Base-by-base conservation (phyloP, 2,329 filamentous ascomycete species). In the Epichloe gansuensis region DNA sequence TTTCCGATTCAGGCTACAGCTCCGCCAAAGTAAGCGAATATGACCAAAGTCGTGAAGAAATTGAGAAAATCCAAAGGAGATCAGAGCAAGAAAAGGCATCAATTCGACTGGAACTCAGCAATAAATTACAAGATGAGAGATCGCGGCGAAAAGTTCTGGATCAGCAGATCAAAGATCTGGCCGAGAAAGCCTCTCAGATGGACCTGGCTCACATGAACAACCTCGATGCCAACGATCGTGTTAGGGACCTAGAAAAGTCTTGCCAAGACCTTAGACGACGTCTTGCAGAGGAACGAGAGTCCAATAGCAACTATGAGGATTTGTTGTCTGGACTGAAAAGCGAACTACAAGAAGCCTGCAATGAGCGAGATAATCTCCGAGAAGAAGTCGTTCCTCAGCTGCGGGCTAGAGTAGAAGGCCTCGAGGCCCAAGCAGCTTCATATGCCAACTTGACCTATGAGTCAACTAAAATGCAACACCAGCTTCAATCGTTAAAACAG, bases 291-390 rank as follows among this genome's bases (percentile, higher is more conserved):
- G 93, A 98, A 69, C 80, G 87, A 52, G 80, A 87, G 65, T 82
- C 87, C 60, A 96, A 95, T 66, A 84, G 88, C 63, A 96, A 94
- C 65, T 94, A 97, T 60, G 89, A 97, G 68, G 90, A 96, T 65
- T 76, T 98, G 43, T 75, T 97, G 44, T 81, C 83, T 6, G 91
- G 87, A 5, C 82, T 97, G 59, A 85, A 86, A 59, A 79, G 82
- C 25, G 89, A 98, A 64, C 74, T 97, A 13, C 80, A 90, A 61
- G 85, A 82, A 58, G 81, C 89, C 50, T 80, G 86, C 54, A 90
- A 93, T 59, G 90, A 98, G 68, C 82, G 89, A 50, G 93, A 98
- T 67, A 91, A 94, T 60, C 78, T 97, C 15, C 84, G 88, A 31
- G 90, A 97, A 56, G 88, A 95, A 66, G 75, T 95, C 41, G 81